phyloP scores from a whole-genome alignment of 805 yeast genomes.

The Candida schatavii region DNA sequence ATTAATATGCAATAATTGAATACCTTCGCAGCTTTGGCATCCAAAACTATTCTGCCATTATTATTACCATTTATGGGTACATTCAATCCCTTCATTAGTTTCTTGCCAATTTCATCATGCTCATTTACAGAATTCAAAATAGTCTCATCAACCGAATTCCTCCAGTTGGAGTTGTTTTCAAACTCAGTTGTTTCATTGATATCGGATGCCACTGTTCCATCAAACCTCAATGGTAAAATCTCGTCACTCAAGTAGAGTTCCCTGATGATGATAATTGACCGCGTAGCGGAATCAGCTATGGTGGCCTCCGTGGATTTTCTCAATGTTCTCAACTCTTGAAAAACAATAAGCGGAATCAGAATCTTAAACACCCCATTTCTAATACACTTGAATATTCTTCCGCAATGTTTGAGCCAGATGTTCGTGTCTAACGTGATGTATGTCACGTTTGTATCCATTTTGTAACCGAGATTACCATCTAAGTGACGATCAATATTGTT shows the following conservation, averaged over 20 bases:
- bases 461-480: constrained; percentile 53
- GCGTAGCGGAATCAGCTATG: constrained; percentile 75
- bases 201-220: constrained; percentile 65
- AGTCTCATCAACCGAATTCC: constrained; percentile 68
- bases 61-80: constrained; percentile 11
- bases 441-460: constrained; percentile 56
- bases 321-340: constrained; percentile 71
- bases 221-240: constrained; percentile 60
- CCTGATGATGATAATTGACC: constrained; percentile 72
- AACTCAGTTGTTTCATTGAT: constrained; percentile 72
- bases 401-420: constrained; percentile 79
- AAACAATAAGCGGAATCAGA: constrained; percentile 70
- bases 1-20: constrained; percentile 61
- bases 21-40: constrained; percentile 36
- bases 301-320: constrained; percentile 70
- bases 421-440: constrained; percentile 71
- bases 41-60: constrained; percentile 18
- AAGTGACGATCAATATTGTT: constrained; percentile 11
- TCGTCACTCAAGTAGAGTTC: constrained; percentile 58
- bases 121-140: constrained; percentile 51
- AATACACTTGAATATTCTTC: constrained; percentile 67
- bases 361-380: constrained; percentile 56
- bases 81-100: constrained; percentile 40
- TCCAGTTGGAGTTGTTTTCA: constrained; percentile 71
- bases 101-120: constrained; percentile 39